Evolutionary conservation across 225 moss, liverwort and hornwort genomes (phyloP), one percentile per base, ranked within the genome.

Genomic region (Physcomitrellopsis africana): DNA sequence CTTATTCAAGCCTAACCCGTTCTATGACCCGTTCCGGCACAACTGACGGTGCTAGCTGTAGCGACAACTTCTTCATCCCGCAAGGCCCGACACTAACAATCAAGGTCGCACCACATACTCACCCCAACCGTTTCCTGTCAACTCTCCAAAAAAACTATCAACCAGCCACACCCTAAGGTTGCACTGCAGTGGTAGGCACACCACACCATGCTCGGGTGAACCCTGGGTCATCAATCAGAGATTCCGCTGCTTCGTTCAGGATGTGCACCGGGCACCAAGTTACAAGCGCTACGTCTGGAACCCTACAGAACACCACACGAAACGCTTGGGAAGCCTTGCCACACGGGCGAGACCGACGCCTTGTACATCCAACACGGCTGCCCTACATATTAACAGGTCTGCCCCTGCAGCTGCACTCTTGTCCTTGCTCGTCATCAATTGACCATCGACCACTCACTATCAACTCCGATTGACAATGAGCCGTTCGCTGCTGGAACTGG

Each of bases 91-190:
- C 18, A 16, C 7, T 53, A 7, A 74, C 64, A 26, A 44, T 24
- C 63, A 45, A 65, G 22, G 55, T 60, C 60, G 8, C 53, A 79
- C 53, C 43, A 67, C 27, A 53, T 19, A 18, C 11, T 60, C 22
- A 48, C 32, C 16, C 29, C 7, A 37, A 26, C 24, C 24, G 24
- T 24, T 24, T 24, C 24, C 24, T 24, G 1, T 24, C 0, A 45
- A 49, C 29, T 56, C 45, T 24, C 54, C 62, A 62, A 49, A 1
- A n/a, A 51, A 24, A 24, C 24, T 29, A 53, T 62, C 1, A 72
- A 41, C 1, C 10, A 59, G 26, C 26, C 18, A 23, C 37, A 14
- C 52, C 64, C 64, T 54, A 44, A 44, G 11, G 32, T 7, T 37
- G 32, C 4, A 4, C 32, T 37, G 7, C 32, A 37, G 5, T 37